A percentile compares a stretch with the other conserved stretches of the same genome.
Conservation (phyloP, 2,329 filamentous ascomycete species). For the Pseudogymnoascus sp. region DNA sequence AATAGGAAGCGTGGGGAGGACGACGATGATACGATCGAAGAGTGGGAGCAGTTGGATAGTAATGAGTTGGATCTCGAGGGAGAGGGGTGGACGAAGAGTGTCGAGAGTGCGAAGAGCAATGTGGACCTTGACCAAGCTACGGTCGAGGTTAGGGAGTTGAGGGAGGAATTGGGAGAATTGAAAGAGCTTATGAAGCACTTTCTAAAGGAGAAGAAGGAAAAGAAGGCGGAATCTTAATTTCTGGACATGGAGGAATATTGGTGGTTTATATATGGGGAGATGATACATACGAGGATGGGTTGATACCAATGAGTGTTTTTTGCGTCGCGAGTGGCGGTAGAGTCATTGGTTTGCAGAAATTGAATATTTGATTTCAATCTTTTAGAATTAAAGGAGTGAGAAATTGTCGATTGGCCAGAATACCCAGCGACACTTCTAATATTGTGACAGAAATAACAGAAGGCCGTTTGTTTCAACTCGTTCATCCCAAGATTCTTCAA, state of each 20-base stretch:
- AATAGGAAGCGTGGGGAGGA: constrained; percentile 76
- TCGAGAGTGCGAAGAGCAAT: constrained; percentile 68
- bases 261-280: neutral
- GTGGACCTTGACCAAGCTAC: constrained; percentile 70
- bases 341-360: neutral
- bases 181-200: constrained; percentile 32
- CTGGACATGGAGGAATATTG: neutral
- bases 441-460: neutral
- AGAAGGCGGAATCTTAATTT: constrained; percentile 1
- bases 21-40: constrained; percentile 81
- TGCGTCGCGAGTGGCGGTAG: neutral
- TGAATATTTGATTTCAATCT: neutral
- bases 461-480: neutral
- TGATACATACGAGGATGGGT: neutral
- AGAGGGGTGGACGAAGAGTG: constrained; percentile 78
- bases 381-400: neutral
- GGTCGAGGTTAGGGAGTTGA: constrained; percentile 56
- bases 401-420: neutral
- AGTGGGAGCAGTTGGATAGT: constrained; percentile 78
- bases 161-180: constrained; percentile 49
- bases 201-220: neutral
- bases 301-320: neutral
- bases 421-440: neutral
- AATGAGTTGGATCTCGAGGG: constrained; percentile 66
- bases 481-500: neutral